Conservation (phyloP, 2,329 filamentous ascomycete species). For the Diaporthe ilicicola region DNA sequence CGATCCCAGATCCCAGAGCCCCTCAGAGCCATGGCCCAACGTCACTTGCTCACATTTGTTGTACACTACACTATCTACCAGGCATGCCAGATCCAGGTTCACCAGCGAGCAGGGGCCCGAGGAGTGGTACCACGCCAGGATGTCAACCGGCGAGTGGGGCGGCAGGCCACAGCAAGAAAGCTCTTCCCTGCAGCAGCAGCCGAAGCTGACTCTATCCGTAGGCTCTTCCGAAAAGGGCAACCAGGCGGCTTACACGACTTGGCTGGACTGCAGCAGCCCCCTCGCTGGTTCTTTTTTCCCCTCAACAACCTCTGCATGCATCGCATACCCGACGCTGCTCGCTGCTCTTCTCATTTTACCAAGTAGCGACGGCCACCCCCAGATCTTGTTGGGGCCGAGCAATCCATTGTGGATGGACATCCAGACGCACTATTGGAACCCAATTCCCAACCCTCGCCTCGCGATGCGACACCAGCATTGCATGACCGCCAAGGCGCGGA, state of each 20-base stretch:
- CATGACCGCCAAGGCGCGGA: background rate
- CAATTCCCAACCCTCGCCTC: constrained; percentile 12
- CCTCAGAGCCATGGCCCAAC: background rate
- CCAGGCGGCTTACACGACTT: background rate
- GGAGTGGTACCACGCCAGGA: background rate
- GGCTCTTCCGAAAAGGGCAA: constrained; percentile 8
- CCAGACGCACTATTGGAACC: constrained; percentile 11
- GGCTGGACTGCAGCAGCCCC: background rate
- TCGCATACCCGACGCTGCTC: background rate
- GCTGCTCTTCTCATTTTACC: background rate
- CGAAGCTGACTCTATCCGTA: background rate
- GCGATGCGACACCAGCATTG: constrained; percentile 10
- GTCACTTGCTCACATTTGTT: background rate
- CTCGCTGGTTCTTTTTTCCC: background rate
- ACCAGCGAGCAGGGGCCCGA: background rate
- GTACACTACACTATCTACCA: too few relatives aligned
- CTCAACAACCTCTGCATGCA: constrained; percentile 18
- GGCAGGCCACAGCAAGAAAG: constrained; percentile 6
- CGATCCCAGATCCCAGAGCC: background rate
- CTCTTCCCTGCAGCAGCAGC: constrained; percentile 3
- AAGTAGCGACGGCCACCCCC: background rate
- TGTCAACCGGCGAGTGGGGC: background rate
- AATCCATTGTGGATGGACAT: background rate
- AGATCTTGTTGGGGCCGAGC: constrained; percentile 14
- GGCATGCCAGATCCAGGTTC: background rate